phyloP scores from a whole-genome alignment of 2,329 filamentous ascomycete species.

The Fusarium sp. region DNA sequence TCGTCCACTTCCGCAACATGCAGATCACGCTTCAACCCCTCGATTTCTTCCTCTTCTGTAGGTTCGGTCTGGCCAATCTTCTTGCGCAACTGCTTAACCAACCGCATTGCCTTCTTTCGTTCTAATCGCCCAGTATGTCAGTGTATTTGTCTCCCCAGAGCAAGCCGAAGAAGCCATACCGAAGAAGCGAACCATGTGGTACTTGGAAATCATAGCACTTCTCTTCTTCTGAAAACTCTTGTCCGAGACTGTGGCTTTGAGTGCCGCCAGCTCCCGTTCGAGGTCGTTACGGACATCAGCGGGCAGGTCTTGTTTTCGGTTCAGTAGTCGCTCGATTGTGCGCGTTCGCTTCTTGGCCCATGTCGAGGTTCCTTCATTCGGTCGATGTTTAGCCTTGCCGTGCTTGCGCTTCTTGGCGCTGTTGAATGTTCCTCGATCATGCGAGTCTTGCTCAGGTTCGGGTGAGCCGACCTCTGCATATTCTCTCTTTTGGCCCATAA shows the following conservation, averaged over 20 bases:
- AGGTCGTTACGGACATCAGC: slow-evolving; percentile 75
- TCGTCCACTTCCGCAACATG: slow-evolving; percentile 78
- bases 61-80: slow-evolving; percentile 64
- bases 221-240: slow-evolving; percentile 70
- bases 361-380: slow-evolving; percentile 62
- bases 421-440: slow-evolving; percentile 29
- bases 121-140: slow-evolving; percentile 59
- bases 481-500: slow-evolving; percentile 50
- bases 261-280: slow-evolving; percentile 76
- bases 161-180: slow-evolving; percentile 60
- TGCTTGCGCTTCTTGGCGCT: slow-evolving; percentile 52
- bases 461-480: slow-evolving; percentile 46
- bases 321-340: slow-evolving; percentile 74
- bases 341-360: slow-evolving; percentile 78
- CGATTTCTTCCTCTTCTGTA: slow-evolving; percentile 63
- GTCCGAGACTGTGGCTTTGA: slow-evolving; percentile 71
- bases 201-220: slow-evolving; percentile 78
- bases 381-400: slow-evolving; percentile 53
- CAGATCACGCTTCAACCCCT: slow-evolving; percentile 65
- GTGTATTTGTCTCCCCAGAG: neutral
- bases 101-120: slow-evolving; percentile 76
- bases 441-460: slow-evolving; percentile 41
- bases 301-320: slow-evolving; percentile 70
- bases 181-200: slow-evolving; percentile 88
- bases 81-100: slow-evolving; percentile 72